Percentiles rank a stretch among this genome's conserved stretches.
These are phyloP conservation scores for Ophiostoma triangulosporum DNA, from an alignment of 2,329 filamentous ascomycete species.

Conservation along the genomic window DNA sequence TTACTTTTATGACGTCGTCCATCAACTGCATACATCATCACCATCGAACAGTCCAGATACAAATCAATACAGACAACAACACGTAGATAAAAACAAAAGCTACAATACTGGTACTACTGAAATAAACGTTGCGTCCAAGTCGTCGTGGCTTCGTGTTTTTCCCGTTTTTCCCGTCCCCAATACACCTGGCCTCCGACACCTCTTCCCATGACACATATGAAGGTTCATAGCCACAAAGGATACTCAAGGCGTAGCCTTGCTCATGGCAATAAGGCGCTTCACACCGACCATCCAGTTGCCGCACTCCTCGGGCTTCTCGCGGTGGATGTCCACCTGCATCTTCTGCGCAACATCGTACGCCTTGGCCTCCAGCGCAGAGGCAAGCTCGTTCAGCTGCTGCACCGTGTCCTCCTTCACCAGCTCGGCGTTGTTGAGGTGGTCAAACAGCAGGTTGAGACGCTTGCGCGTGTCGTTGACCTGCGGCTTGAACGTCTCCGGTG, in stretches of 20 bases:
- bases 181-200: not conserved
- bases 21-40: no score
- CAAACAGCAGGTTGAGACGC: constrained; percentile 83
- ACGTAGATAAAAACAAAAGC: not conserved
- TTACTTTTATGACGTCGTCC: no score
- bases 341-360: constrained; percentile 54
- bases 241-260: constrained; percentile 47
- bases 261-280: constrained; percentile 46
- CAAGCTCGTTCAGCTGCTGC: constrained; percentile 48
- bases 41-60: not conserved
- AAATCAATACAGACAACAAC: not conserved
- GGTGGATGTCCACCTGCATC: constrained; percentile 63
- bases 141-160: not conserved
- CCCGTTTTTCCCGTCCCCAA: not conserved
- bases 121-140: not conserved
- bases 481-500: constrained; percentile 70
- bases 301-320: constrained; percentile 65
- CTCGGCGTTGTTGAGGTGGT: constrained; percentile 93
- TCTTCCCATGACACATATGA: not conserved
- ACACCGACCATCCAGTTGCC: constrained; percentile 62
- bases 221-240: no score
- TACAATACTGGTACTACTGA: not conserved
- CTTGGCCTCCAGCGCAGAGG: constrained; percentile 52
- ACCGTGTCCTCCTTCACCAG: constrained; percentile 70
- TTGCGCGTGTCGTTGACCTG: constrained; percentile 94